Evolutionary conservation across 2,329 filamentous ascomycete genomes (phyloP).

Genomic region (Ceratocystis harringtonii): DNA sequence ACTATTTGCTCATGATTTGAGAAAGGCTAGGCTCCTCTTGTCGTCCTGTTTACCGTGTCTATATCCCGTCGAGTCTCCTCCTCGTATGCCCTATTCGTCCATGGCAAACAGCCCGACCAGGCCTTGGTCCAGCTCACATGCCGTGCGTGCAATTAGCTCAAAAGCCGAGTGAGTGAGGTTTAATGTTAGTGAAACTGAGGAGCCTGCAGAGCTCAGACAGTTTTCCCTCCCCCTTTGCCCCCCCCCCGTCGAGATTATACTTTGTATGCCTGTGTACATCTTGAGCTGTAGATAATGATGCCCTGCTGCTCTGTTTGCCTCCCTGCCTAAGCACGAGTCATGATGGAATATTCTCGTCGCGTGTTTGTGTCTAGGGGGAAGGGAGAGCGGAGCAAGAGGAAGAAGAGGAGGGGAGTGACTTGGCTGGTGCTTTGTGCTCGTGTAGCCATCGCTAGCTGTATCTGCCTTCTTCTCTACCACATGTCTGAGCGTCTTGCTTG

Average conservation of each 20-base stretch:
- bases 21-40: neutral
- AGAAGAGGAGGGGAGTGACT: no score
- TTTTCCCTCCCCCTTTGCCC: neutral
- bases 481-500: no score
- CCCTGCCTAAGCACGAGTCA: neutral
- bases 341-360: neutral
- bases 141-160: neutral
- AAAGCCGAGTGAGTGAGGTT: neutral
- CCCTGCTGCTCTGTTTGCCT: no score
- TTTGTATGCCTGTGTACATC: no score
- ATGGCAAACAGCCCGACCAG: neutral
- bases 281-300: no score
- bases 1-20: neutral
- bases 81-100: neutral
- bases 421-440: neutral
- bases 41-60: neutral
- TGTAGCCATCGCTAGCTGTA: no score
- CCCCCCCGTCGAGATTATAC: no score
- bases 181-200: neutral
- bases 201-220: neutral
- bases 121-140: neutral
- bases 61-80: neutral
- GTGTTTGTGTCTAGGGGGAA: no score
- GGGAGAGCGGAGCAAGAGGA: no score
- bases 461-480: no score